A percentile compares a stretch with the other conserved stretches of the same genome.
These are phyloP conservation scores for Trichosanthes truncata DNA, from an alignment of 306 rosid species.

Conservation along the genomic window DNA sequence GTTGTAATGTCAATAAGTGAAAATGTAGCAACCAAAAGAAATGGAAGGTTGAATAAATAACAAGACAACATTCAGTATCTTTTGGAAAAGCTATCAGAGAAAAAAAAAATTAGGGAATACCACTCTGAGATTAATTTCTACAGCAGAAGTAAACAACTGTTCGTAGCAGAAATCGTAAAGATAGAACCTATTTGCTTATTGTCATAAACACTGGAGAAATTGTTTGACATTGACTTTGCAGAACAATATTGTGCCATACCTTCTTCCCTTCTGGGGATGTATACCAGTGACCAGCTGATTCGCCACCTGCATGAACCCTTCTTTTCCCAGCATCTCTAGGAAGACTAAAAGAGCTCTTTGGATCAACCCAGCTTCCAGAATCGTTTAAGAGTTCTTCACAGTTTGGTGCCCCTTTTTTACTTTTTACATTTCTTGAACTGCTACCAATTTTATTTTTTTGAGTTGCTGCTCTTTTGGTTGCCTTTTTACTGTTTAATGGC, in stretches of 20 bases:
- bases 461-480: slow-evolving; percentile 32
- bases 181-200: background rate
- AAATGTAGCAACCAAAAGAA: background rate
- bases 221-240: background rate
- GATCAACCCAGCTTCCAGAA: slow-evolving; percentile 66
- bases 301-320: slow-evolving; percentile 52
- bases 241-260: slow-evolving; percentile 25
- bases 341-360: slow-evolving; percentile 32
- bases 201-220: background rate
- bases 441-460: slow-evolving; percentile 31
- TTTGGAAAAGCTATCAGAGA: background rate
- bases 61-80: background rate
- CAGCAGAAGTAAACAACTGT: background rate
- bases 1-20: background rate
- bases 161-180: background rate
- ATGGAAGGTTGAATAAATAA: background rate
- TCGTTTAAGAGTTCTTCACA: slow-evolving; percentile 19
- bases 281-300: slow-evolving; percentile 82
- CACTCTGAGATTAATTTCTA: background rate
- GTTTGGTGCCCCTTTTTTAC: slow-evolving; percentile 18
- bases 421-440: slow-evolving; percentile 30
- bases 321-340: slow-evolving; percentile 58
- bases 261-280: slow-evolving; percentile 63
- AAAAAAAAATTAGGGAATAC: background rate
- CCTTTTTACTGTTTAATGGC: slow-evolving; percentile 19